These are phyloP conservation scores for Solanum corneliomulleri DNA, from an alignment of 257 asterid genomes.

Conservation along the genomic window DNA sequence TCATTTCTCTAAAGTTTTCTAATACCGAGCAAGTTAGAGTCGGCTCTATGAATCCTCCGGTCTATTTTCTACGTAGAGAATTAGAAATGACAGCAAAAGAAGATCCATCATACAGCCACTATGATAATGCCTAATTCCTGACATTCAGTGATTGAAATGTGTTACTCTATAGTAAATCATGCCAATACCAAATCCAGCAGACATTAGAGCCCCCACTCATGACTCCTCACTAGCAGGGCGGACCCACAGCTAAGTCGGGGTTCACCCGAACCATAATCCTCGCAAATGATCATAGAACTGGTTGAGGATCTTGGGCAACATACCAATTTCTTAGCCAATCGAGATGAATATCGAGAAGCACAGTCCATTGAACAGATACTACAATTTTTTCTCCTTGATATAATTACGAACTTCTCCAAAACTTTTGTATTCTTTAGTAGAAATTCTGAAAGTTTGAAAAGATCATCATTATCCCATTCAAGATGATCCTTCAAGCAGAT, in stretches of 20 bases:
- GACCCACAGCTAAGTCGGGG: too few species aligned
- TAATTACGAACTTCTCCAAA: background rate
- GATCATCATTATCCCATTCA: background rate
- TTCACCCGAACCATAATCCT: too few species aligned
- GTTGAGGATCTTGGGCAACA: background rate
- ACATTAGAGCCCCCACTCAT: background rate
- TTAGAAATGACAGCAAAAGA: background rate
- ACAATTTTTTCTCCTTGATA: background rate
- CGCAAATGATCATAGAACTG: background rate
- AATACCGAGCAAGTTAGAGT: background rate
- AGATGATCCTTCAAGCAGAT: background rate
- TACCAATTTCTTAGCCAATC: background rate
- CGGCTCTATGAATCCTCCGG: background rate
- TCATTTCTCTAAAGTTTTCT: background rate
- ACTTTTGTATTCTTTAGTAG: background rate
- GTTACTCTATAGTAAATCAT: background rate
- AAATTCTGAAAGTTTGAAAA: background rate
- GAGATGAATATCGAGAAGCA: background rate
- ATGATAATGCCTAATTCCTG: background rate
- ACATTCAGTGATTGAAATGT: too few species aligned
- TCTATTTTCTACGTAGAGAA: background rate
- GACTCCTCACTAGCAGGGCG: background rate
- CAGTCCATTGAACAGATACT: background rate
- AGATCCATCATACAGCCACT: background rate
- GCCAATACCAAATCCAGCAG: background rate